Percentiles rank a stretch among this genome's conserved stretches.
Evolutionary conservation across 1,284 basidiomycete species (phyloP).

Genomic region (Neotropicomus parvogracilis): DNA sequence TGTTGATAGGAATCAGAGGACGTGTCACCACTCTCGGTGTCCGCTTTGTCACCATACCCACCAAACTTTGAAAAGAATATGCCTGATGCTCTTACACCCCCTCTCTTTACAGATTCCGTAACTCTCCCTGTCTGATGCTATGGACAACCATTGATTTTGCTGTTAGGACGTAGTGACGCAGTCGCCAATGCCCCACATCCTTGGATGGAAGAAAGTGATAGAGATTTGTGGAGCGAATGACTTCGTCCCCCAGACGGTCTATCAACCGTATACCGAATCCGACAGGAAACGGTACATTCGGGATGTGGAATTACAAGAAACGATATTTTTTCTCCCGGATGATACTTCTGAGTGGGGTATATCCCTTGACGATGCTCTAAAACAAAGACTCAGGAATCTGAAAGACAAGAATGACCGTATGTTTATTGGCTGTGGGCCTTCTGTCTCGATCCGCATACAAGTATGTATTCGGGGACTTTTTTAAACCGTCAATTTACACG

Average conservation of each 20-base stretch:
- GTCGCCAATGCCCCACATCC: constrained; percentile 24
- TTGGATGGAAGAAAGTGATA: constrained; percentile 26
- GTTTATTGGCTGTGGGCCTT: constrained; percentile 66
- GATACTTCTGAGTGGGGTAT: constrained; percentile 55
- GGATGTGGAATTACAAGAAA: constrained; percentile 55
- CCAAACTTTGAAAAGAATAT: constrained; percentile 3
- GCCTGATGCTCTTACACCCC: not conserved
- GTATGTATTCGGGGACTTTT: constrained; percentile 34
- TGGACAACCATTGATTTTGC: constrained; percentile 7
- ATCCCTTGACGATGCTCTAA: constrained; percentile 50
- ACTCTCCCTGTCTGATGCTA: not conserved
- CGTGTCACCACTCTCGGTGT: constrained; percentile 1
- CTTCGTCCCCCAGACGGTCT: constrained; percentile 63
- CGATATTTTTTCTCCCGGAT: constrained; percentile 58
- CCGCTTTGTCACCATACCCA: constrained; percentile 16
- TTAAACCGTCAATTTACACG: constrained; percentile 3
- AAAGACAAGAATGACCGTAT: constrained; percentile 56
- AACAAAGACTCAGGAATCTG: constrained; percentile 41
- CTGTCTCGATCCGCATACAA: constrained; percentile 71
- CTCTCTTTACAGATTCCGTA: constrained; percentile 14
- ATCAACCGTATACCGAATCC: constrained; percentile 69
- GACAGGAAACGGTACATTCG: constrained; percentile 71
- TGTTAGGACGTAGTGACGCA: constrained; percentile 25
- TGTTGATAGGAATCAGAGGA: constrained; percentile 14
- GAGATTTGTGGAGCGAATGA: constrained; percentile 35